phyloP scores from a whole-genome alignment of 1,284 basidiomycete genomes.

The Exobasidium rhododendri region DNA sequence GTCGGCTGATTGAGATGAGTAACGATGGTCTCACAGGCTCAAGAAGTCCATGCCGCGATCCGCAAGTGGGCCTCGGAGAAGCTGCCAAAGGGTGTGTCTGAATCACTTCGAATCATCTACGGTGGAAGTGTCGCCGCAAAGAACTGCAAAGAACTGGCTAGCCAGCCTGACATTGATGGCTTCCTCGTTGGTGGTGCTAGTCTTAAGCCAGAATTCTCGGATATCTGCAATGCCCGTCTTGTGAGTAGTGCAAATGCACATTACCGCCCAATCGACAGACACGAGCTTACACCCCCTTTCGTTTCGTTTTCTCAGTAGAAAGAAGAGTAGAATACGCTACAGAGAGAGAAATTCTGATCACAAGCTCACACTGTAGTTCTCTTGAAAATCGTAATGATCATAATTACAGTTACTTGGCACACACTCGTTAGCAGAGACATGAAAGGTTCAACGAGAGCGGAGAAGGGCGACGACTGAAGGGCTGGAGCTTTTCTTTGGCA shows the following conservation, averaged over 20 bases:
- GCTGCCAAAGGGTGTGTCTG: conserved; percentile 71
- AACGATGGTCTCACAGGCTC: conserved; percentile 62
- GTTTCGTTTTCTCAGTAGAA: too few species aligned
- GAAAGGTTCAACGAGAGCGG: too few species aligned
- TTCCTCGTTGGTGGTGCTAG: conserved; percentile 98
- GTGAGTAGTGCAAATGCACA: conserved; percentile 14
- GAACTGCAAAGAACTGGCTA: conserved; percentile 70
- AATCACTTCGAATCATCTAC: conserved; percentile 82
- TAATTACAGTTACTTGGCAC: background rate
- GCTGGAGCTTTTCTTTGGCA: too few species aligned
- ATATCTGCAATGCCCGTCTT: conserved; percentile 74
- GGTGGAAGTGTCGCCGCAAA: conserved; percentile 86
- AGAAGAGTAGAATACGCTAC: too few species aligned
- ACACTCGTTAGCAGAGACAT: background rate
- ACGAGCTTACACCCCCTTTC: too few species aligned
- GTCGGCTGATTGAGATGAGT: too few species aligned
- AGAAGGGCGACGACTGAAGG: too few species aligned
- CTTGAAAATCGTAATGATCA: background rate
- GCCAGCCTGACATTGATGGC: conserved; percentile 85
- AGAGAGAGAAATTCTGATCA: too few species aligned
- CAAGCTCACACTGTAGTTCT: background rate
- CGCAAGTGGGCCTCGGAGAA: conserved; percentile 70
- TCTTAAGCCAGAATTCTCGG: conserved; percentile 77
- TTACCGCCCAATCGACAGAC: too few species aligned
- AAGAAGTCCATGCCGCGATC: conserved; percentile 83